Evolutionary conservation across 257 asterid genomes (phyloP).

Genomic region (Capsicum pubescens): DNA sequence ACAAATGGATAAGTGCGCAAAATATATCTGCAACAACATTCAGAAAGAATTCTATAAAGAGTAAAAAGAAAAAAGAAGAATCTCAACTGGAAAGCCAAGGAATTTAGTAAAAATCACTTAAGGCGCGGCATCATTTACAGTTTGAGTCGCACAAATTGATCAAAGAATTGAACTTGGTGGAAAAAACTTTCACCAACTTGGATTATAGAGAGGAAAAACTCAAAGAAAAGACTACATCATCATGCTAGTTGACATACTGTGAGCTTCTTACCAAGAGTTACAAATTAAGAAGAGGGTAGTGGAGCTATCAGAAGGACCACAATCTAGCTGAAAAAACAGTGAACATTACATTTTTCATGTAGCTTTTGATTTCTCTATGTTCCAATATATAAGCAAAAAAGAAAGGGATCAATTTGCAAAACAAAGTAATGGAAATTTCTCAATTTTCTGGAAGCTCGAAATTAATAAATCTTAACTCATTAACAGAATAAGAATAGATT

Average conservation of each 20-base stretch:
- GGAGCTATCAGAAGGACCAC: slow-evolving; percentile 1
- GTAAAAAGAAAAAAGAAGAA: background rate
- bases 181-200: background rate
- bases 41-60: slow-evolving; percentile 1
- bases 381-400: background rate
- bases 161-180: background rate
- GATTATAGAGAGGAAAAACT: background rate
- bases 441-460: slow-evolving; percentile 20
- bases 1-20: slow-evolving; percentile 14
- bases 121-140: slow-evolving; percentile 8
- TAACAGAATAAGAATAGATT: background rate
- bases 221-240: background rate
- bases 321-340: background rate
- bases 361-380: slow-evolving; percentile 14
- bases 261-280: slow-evolving; percentile 9
- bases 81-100: background rate
- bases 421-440: background rate
- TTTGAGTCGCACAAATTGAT: slow-evolving; percentile 1
- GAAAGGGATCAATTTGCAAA: background rate
- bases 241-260: background rate
- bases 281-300: background rate
- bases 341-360: background rate
- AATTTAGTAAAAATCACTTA: slow-evolving; percentile 8
- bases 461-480: background rate
- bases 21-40: slow-evolving; percentile 18